Conservation (phyloP, 208 protist genomes). For the Leptomonas pyrrhocoris region DNA sequence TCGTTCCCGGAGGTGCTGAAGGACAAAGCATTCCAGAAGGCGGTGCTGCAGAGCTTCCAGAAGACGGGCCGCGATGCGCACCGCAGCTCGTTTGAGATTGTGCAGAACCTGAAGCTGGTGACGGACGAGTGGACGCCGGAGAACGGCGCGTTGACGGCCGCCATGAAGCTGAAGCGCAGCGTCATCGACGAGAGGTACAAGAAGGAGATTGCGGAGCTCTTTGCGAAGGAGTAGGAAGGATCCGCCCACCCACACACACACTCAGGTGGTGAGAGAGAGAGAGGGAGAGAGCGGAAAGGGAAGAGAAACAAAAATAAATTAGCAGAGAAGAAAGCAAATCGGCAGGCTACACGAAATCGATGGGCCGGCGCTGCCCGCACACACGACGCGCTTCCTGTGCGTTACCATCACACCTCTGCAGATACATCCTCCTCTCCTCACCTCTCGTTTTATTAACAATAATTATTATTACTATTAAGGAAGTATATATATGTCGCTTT, state of each 20-base stretch:
- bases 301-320: no score
- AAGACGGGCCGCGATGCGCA: constrained; percentile 53
- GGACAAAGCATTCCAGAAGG: constrained; percentile 46
- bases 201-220: constrained; percentile 64
- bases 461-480: constrained; percentile 6
- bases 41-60: constrained; percentile 50
- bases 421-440: neutral
- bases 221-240: constrained; percentile 43
- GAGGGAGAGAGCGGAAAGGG: neutral
- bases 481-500: neutral
- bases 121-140: constrained; percentile 84
- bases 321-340: no score
- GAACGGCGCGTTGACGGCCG: constrained; percentile 81
- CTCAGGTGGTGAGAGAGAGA: neutral
- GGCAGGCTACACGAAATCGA: no score
- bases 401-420: no score
- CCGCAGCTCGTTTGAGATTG: constrained; percentile 75
- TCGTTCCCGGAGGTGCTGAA: constrained; percentile 56
- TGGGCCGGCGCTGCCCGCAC: no score
- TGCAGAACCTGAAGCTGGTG: constrained; percentile 55
- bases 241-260: neutral
- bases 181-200: constrained; percentile 69
- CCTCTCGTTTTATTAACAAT: constrained; percentile 24
- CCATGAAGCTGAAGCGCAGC: constrained; percentile 82
- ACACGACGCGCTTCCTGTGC: no score